Conservation (phyloP, 2,329 filamentous ascomycete species). For the Colletotrichum tropicale region DNA sequence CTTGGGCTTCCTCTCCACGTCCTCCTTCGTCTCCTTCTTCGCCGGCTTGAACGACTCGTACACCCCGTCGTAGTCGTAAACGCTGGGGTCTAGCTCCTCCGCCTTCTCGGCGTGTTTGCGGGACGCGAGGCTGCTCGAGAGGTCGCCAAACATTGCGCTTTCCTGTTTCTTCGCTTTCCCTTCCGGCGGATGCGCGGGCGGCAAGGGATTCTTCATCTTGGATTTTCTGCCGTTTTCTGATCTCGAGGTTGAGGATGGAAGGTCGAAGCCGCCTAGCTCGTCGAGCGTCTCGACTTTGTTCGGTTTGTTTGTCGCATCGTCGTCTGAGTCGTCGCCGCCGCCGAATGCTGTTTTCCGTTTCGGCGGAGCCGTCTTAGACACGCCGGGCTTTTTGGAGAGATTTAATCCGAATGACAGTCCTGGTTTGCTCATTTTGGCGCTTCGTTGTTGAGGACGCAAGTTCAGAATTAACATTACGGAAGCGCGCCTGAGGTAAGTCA, state of each 20-base stretch:
- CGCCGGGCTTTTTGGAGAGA: slow-evolving; percentile 59
- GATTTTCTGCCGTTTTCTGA: slow-evolving; percentile 31
- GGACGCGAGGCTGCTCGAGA: slow-evolving; percentile 68
- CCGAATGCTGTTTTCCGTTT: slow-evolving; percentile 64
- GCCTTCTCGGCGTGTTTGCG: slow-evolving; percentile 69
- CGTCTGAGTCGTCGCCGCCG: slow-evolving; percentile 61
- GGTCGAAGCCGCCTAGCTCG: slow-evolving; percentile 58
- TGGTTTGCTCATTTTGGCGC: slow-evolving; percentile 50
- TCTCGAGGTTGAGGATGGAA: slow-evolving; percentile 26
- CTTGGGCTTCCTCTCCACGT: slow-evolving; percentile 69
- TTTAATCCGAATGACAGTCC: slow-evolving; percentile 62
- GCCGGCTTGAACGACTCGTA: slow-evolving; percentile 78
- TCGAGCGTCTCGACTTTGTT: slow-evolving; percentile 61
- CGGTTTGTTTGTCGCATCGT: slow-evolving; percentile 42
- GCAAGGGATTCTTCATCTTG: slow-evolving; percentile 35
- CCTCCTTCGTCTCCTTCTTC: slow-evolving; percentile 57
- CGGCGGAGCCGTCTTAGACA: slow-evolving; percentile 51
- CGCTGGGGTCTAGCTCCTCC: slow-evolving; percentile 69
- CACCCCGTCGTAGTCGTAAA: slow-evolving; percentile 86
- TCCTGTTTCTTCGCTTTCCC: slow-evolving; percentile 45
- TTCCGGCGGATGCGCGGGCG: slow-evolving; percentile 44
- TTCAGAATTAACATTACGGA: neutral
- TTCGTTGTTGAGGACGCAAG: neutral
- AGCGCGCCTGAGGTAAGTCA: neutral
- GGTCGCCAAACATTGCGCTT: slow-evolving; percentile 63